phyloP scores from a whole-genome alignment of 371 early-diverging fungal genomes.

The Syncephalastrum sp. region DNA sequence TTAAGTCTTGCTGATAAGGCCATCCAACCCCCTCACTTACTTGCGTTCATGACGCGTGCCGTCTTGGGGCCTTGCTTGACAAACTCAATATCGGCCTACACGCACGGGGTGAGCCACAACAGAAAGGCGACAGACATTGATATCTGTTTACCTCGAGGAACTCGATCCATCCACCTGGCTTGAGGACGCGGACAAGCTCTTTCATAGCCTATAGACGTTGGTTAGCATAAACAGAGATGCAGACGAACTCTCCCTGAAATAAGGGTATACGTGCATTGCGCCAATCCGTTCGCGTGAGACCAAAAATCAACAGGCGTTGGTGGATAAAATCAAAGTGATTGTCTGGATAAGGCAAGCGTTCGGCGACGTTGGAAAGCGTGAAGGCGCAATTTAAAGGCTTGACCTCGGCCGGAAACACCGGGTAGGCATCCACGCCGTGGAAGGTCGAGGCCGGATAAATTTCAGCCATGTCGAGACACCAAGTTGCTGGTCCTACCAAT shows the following conservation, averaged over 20 bases:
- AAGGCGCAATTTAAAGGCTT: slow-evolving; percentile 42
- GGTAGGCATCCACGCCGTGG: slow-evolving; percentile 17
- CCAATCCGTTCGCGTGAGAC: slow-evolving; percentile 32
- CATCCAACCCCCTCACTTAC: not conserved
- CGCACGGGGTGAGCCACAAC: not conserved
- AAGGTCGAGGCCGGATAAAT: slow-evolving; percentile 20
- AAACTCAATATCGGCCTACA: slow-evolving; percentile 6
- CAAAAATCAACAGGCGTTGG: slow-evolving; percentile 41
- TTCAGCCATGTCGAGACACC: slow-evolving; percentile 21
- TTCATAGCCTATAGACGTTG: slow-evolving; percentile 3
- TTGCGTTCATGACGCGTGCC: slow-evolving; percentile 2
- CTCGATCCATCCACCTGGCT: slow-evolving; percentile 26
- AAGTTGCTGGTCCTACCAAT: slow-evolving; percentile 34
- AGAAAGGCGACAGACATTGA: too few relatives aligned
- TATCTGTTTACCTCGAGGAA: slow-evolving; percentile 11
- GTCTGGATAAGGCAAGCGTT: slow-evolving; percentile 52
- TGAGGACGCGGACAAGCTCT: slow-evolving; percentile 12
- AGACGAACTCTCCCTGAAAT: not conserved
- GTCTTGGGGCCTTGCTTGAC: slow-evolving; percentile 10
- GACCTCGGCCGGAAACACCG: slow-evolving; percentile 14
- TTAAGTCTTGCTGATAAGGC: not conserved
- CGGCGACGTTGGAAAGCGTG: slow-evolving; percentile 49
- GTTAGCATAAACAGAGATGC: not conserved
- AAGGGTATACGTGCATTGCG: slow-evolving; percentile 15
- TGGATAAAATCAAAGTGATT: slow-evolving; percentile 56